phyloP scores from a whole-genome alignment of 306 rosid species.

The Cyclanthera cordifolia region DNA sequence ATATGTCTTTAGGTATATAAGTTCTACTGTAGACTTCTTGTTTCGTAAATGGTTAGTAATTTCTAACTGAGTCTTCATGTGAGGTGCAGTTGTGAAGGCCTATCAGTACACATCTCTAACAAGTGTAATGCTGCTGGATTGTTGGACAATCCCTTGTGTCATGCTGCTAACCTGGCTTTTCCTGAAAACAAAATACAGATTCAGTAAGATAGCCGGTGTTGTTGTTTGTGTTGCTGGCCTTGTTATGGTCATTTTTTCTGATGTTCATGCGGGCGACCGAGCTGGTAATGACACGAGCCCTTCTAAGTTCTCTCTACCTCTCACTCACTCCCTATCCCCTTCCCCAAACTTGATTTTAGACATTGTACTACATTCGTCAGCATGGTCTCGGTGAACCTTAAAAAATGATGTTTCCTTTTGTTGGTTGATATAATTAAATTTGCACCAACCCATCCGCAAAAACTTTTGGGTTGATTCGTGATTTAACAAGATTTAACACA shows the following conservation, averaged over 20 bases:
- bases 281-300: slow-evolving; percentile 39
- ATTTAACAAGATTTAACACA: no score
- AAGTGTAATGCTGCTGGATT: slow-evolving; percentile 90
- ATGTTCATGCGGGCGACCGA: slow-evolving; percentile 76
- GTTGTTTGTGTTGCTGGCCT: slow-evolving; percentile 76
- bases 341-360: neutral
- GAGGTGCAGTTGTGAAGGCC: slow-evolving; percentile 84
- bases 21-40: neutral
- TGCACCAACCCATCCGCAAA: no score
- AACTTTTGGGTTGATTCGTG: no score
- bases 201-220: slow-evolving; percentile 61
- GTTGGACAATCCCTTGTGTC: slow-evolving; percentile 88
- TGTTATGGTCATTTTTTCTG: slow-evolving; percentile 74
- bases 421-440: no score
- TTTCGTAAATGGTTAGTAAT: neutral
- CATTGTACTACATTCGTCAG: neutral
- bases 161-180: slow-evolving; percentile 93
- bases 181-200: slow-evolving; percentile 83
- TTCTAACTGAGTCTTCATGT: slow-evolving; percentile 9
- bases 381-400: neutral
- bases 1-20: neutral
- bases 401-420: slow-evolving; percentile 7
- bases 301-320: neutral
- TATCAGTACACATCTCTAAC: slow-evolving; percentile 93
- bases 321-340: neutral